Percentiles rank a stretch among this genome's conserved stretches.
These are phyloP conservation scores for Saccharomyces hybrid DNA, from an alignment of 1,139 yeast species.

Conservation along the genomic window DNA sequence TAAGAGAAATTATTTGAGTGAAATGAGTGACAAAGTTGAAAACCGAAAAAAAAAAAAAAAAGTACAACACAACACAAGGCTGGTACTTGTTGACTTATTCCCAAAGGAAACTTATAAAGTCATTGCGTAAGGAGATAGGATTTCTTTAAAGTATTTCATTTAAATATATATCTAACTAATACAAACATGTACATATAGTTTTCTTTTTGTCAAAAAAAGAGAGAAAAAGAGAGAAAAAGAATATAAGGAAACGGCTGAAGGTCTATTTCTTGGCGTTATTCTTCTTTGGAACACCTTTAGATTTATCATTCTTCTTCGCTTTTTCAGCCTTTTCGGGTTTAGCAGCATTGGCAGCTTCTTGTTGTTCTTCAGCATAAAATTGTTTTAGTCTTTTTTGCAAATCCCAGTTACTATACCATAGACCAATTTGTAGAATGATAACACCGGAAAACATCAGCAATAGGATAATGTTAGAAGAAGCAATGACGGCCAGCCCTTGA, in stretches of 20 bases:
- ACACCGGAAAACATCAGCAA: slow-evolving; percentile 69
- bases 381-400: slow-evolving; percentile 49
- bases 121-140: neutral
- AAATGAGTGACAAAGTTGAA: neutral
- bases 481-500: slow-evolving; percentile 86
- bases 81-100: neutral
- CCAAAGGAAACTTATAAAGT: neutral
- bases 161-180: neutral
- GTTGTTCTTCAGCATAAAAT: slow-evolving; percentile 42
- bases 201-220: neutral
- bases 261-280: neutral
- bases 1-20: neutral
- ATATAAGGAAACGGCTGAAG: neutral
- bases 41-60: too few relatives aligned
- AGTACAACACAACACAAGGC: neutral
- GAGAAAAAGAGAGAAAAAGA: neutral
- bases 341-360: slow-evolving; percentile 10
- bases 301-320: slow-evolving; percentile 1
- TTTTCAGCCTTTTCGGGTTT: slow-evolving; percentile 6
- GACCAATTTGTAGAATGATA: slow-evolving; percentile 74
- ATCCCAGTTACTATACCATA: slow-evolving; percentile 82
- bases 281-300: neutral
- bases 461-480: slow-evolving; percentile 78
- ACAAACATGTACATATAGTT: neutral
- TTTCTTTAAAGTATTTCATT: neutral